phyloP scores from a whole-genome alignment of 257 asterid species.

The Przewalskia tangutica region DNA sequence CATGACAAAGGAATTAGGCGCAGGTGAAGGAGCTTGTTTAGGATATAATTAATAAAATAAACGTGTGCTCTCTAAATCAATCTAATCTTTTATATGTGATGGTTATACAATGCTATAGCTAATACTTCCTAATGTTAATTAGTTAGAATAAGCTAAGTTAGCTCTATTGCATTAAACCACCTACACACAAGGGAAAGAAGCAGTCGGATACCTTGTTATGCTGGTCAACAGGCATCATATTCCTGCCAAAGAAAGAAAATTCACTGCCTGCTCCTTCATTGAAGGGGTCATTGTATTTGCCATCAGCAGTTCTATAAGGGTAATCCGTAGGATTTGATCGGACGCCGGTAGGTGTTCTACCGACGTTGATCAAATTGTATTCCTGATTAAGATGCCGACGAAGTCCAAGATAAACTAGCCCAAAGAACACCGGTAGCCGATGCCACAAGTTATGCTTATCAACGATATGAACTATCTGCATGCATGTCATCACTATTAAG shows the following conservation, averaged over 20 bases:
- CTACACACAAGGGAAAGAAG: no score
- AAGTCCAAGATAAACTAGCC: slow-evolving; percentile 31
- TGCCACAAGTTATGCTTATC: slow-evolving; percentile 44
- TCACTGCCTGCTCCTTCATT: slow-evolving; percentile 25
- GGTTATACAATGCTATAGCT: no score
- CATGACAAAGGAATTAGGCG: no score
- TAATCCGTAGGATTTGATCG: slow-evolving; percentile 25
- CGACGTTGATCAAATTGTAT: slow-evolving; percentile 52
- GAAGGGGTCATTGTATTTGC: slow-evolving; percentile 35
- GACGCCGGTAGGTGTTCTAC: slow-evolving; percentile 22
- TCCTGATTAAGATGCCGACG: slow-evolving; percentile 42
- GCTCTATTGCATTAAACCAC: no score
- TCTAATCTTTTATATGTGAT: no score
- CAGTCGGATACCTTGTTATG: slow-evolving; percentile 18
- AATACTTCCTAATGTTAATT: no score
- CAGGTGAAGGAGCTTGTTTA: no score
- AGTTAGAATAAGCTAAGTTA: no score
- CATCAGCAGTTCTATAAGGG: slow-evolving; percentile 43
- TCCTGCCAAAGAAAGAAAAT: slow-evolving; percentile 52
- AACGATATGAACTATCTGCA: slow-evolving; percentile 36
- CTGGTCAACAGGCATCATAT: slow-evolving; percentile 44
- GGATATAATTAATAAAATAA: no score
- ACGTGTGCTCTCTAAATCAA: no score
- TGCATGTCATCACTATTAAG: not conserved
- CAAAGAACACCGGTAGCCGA: slow-evolving; percentile 45